phyloP scores from a whole-genome alignment of 148 eudicot genomes.

The Amaranthus palmeri region DNA sequence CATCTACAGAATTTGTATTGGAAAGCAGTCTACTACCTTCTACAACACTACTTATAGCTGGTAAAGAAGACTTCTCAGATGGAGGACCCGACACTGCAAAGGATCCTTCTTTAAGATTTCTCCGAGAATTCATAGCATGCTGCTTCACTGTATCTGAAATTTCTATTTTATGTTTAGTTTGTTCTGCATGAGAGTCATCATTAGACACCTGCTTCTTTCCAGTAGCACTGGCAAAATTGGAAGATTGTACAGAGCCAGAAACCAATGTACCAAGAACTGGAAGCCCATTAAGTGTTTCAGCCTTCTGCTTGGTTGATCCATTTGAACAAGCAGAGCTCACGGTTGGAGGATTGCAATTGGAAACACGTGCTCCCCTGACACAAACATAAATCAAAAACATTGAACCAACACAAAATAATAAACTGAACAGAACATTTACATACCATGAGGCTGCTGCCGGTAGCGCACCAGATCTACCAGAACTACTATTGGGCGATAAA shows the following conservation, averaged over 20 bases:
- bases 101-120: slow-evolving; percentile 29
- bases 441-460: slow-evolving; percentile 95
- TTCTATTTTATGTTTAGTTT: slow-evolving; percentile 37
- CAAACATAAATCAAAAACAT: slow-evolving; percentile 14
- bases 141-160: slow-evolving; percentile 32
- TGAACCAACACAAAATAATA: neutral
- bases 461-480: slow-evolving; percentile 69
- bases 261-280: slow-evolving; percentile 36
- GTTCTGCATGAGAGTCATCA: slow-evolving; percentile 34
- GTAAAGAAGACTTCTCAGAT: slow-evolving; percentile 17
- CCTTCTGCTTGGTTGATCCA: slow-evolving; percentile 50
- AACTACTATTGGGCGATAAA: slow-evolving; percentile 71
- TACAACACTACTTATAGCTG: slow-evolving; percentile 21
- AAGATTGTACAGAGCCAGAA: slow-evolving; percentile 27
- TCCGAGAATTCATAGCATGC: slow-evolving; percentile 21
- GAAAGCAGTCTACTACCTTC: slow-evolving; percentile 14
- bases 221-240: slow-evolving; percentile 28
- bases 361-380: slow-evolving; percentile 61
- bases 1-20: slow-evolving; percentile 22
- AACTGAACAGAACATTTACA: neutral
- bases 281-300: slow-evolving; percentile 35
- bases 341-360: slow-evolving; percentile 41
- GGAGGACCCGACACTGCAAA: slow-evolving; percentile 26
- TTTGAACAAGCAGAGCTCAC: slow-evolving; percentile 38
- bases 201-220: slow-evolving; percentile 32